These are phyloP conservation scores for Nigrospora oryzae DNA, from an alignment of 2,329 filamentous ascomycete species.

Conservation along the genomic window DNA sequence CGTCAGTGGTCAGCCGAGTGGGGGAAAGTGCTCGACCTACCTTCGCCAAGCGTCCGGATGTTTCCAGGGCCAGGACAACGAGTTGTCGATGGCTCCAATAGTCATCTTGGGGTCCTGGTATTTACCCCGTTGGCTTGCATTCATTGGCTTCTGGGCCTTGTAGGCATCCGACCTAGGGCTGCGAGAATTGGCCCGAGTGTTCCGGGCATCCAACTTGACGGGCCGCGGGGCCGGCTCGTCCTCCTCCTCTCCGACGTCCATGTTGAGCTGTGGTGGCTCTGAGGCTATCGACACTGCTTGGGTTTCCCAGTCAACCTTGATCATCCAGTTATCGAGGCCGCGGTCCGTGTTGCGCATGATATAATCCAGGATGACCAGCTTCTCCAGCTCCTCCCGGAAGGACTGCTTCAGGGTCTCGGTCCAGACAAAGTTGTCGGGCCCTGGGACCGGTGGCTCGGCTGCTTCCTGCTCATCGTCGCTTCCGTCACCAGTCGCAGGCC, in stretches of 20 bases:
- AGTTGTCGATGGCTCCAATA: constrained; percentile 95
- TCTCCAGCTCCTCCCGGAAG: constrained; percentile 91
- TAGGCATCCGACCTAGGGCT: constrained; percentile 56
- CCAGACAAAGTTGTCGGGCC: constrained; percentile 65
- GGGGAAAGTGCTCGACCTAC: constrained; percentile 19
- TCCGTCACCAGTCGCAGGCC: constrained; percentile 32
- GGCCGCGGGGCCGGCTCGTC: constrained; percentile 53
- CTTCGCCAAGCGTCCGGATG: constrained; percentile 82
- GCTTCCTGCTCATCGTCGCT: constrained; percentile 38
- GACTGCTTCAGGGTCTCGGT: constrained; percentile 81
- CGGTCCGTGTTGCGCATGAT: constrained; percentile 98
- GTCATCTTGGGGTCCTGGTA: constrained; percentile 52
- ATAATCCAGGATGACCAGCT: constrained; percentile 94
- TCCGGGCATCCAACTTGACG: constrained; percentile 39
- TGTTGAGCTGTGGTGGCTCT: constrained; percentile 64
- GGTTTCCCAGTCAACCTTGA: constrained; percentile 82
- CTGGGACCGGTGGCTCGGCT: constrained; percentile 25
- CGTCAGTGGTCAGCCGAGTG: constrained; percentile 12
- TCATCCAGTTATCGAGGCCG: constrained; percentile 99
- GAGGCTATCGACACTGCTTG: constrained; percentile 80
- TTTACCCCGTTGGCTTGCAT: constrained; percentile 49
- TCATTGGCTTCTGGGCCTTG: constrained; percentile 75
- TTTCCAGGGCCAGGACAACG: constrained; percentile 97
- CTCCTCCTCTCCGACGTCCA: constrained; percentile 39
- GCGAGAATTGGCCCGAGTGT: constrained; percentile 17